Conservation (phyloP, 1,139 yeast species). For the Kluyveromyces marxianus region DNA sequence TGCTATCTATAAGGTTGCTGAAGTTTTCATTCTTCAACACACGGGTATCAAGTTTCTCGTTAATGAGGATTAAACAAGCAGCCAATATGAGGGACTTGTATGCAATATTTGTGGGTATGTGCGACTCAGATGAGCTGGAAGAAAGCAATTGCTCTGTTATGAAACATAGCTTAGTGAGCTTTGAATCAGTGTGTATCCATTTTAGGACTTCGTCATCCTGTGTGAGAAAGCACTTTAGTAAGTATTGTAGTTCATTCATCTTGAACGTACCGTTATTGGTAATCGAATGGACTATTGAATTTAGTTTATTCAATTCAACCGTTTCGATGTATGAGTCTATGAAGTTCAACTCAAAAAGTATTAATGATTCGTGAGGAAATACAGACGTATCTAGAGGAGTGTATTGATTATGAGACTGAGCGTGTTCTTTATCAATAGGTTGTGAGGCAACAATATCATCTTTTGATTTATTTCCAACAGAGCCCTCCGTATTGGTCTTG, state of each 20-base stretch:
- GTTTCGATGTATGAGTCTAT: constrained; percentile 7
- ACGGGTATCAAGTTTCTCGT: constrained; percentile 6
- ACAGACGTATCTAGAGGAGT: background rate
- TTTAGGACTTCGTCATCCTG: constrained; percentile 9
- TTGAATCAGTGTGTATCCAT: constrained; percentile 21
- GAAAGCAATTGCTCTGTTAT: constrained; percentile 18
- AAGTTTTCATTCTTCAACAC: constrained; percentile 2
- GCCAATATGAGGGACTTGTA: constrained; percentile 21
- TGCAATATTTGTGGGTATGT: constrained; percentile 22
- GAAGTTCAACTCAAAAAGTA: constrained; percentile 15
- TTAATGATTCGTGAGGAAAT: constrained; percentile 8
- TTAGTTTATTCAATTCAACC: constrained; percentile 13
- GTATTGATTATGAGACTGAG: background rate
- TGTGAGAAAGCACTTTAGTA: constrained; percentile 18
- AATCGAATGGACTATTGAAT: constrained; percentile 15
- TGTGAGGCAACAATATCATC: background rate
- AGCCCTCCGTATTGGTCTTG: background rate
- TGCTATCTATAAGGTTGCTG: constrained; percentile 18
- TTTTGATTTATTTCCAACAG: constrained; percentile 3
- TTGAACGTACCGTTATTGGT: constrained; percentile 24
- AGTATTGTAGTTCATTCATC: constrained; percentile 21
- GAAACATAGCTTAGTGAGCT: constrained; percentile 16
- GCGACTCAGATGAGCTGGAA: constrained; percentile 20
- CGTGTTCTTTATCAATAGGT: background rate
- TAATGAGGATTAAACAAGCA: constrained; percentile 16